phyloP scores from a whole-genome alignment of 345 rosid species.

The Euphorbia pulcherrima region DNA sequence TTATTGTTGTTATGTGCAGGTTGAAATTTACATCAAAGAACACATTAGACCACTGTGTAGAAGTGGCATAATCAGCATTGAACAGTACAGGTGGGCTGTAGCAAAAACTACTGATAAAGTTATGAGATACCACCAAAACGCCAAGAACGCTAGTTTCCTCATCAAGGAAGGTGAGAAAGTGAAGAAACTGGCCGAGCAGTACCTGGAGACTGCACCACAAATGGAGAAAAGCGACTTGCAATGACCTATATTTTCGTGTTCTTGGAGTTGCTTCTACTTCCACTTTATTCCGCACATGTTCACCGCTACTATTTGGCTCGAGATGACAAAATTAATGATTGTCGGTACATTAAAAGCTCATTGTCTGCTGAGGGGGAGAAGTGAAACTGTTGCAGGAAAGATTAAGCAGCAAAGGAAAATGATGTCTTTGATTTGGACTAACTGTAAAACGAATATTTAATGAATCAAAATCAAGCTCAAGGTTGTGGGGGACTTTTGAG shows the following conservation, averaged over 20 bases:
- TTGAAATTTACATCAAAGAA: constrained; percentile 91
- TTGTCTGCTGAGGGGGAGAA: not conserved
- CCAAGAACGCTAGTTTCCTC: constrained; percentile 80
- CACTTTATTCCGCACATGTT: not conserved
- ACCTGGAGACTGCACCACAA: constrained; percentile 68
- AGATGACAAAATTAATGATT: too few species aligned
- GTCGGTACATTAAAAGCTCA: too few species aligned
- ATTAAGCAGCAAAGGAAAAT: not conserved
- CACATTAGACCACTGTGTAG: constrained; percentile 92
- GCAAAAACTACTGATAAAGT: constrained; percentile 80
- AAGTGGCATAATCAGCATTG: constrained; percentile 74
- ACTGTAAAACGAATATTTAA: not conserved
- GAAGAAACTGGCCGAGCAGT: constrained; percentile 93
- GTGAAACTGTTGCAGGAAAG: not conserved
- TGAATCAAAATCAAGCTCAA: not conserved
- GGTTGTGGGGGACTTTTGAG: not conserved
- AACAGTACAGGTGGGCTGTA: constrained; percentile 90
- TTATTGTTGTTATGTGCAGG: constrained; percentile 38
- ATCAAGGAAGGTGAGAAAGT: constrained; percentile 97
- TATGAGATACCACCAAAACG: constrained; percentile 80
- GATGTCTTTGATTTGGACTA: not conserved
- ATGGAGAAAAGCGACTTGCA: constrained; percentile 39
- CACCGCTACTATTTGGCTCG: not conserved
- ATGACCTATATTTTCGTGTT: constrained; percentile 1
- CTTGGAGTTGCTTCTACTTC: not conserved